Conservation (phyloP, 192 early-diverging fungal genomes). For the Umbelopsis vinacea region DNA sequence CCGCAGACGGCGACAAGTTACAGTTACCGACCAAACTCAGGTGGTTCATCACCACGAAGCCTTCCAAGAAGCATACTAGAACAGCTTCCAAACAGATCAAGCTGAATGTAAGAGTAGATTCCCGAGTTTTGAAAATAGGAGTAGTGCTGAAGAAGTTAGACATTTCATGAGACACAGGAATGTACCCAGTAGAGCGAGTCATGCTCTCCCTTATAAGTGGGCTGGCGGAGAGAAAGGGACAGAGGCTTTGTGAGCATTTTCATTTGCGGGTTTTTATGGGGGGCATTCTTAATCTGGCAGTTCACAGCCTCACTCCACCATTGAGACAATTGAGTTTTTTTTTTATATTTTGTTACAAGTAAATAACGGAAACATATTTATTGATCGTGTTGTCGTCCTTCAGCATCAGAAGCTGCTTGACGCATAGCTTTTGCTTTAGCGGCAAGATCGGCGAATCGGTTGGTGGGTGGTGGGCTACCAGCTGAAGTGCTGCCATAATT, state of each 20-base stretch:
- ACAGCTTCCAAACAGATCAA: constrained; percentile 35
- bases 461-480: neutral
- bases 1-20: neutral
- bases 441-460: constrained; percentile 33
- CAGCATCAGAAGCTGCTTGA: constrained; percentile 25
- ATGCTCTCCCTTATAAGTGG: neutral
- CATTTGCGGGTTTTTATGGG: neutral
- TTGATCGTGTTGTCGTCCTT: constrained; percentile 2
- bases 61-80: constrained; percentile 38
- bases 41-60: constrained; percentile 35
- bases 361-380: neutral
- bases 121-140: constrained; percentile 27
- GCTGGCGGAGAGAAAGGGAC: neutral
- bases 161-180: constrained; percentile 12
- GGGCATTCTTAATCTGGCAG: neutral
- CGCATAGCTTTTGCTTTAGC: constrained; percentile 26
- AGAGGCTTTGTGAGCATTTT: neutral
- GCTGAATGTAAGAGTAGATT: constrained; percentile 29
- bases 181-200: constrained; percentile 9
- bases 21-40: constrained; percentile 37
- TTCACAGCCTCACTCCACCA: neutral
- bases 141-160: neutral
- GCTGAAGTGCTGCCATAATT: constrained; percentile 22
- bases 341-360: too few species aligned
- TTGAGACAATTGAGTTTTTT: too few species aligned